These are phyloP conservation scores for Brassica incana DNA, from an alignment of 345 rosid species.

Conservation along the genomic window DNA sequence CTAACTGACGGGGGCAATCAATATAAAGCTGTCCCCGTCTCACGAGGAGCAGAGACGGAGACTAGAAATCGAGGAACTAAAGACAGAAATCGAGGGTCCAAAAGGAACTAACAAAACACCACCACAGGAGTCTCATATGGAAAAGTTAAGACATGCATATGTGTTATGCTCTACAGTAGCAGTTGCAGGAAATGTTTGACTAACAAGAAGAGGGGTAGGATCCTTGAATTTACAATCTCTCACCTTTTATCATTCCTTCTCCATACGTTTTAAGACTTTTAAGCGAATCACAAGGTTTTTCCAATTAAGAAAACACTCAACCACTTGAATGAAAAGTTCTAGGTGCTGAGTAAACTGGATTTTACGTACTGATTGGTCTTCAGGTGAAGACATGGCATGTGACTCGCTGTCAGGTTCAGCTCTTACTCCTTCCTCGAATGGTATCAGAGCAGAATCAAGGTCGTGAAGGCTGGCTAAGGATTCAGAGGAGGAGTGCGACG, in stretches of 20 bases:
- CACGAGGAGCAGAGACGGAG: too few relatives aligned
- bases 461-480: conserved; percentile 29
- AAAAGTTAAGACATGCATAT: neutral
- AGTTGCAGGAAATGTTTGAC: neutral
- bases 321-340: neutral
- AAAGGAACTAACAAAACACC: too few relatives aligned
- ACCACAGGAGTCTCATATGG: conserved; percentile 1
- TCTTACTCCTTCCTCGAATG: conserved; percentile 11
- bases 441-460: conserved; percentile 30
- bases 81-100: too few relatives aligned
- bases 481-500: conserved; percentile 27
- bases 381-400: conserved; percentile 16
- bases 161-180: neutral
- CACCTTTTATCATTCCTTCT: neutral
- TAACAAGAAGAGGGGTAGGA: neutral
- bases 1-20: conserved; percentile 24
- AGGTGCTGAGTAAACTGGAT: neutral
- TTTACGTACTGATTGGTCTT: conserved; percentile 29
- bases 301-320: neutral
- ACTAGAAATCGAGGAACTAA: too few relatives aligned
- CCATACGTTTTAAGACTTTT: neutral
- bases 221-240: neutral
- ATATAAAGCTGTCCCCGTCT: conserved; percentile 20
- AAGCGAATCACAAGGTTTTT: neutral
- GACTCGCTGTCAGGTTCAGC: conserved; percentile 11